These are phyloP conservation scores for Castanea crenata DNA, from an alignment of 306 rosid genomes.

Conservation along the genomic window DNA sequence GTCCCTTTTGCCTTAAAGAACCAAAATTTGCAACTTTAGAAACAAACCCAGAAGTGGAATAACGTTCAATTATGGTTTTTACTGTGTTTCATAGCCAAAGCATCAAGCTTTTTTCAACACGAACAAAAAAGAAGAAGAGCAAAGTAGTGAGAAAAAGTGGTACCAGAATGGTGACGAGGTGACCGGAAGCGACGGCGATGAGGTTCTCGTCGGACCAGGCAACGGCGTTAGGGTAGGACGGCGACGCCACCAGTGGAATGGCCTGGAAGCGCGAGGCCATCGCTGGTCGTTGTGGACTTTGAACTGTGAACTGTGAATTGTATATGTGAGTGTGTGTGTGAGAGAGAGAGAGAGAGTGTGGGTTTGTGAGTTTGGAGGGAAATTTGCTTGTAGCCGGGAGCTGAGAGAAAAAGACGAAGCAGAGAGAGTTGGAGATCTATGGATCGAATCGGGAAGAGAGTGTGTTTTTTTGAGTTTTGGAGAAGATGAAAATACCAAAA, in stretches of 20 bases:
- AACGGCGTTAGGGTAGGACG: constrained; percentile 66
- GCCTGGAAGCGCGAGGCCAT: constrained; percentile 66
- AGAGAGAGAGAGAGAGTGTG: not conserved
- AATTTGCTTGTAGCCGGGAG: not conserved
- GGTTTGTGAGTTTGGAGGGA: constrained; percentile 37
- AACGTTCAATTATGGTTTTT: no score
- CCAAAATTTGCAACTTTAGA: not conserved
- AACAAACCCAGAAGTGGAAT: no score
- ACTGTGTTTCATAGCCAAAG: no score
- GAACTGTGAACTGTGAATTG: not conserved
- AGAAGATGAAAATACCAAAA: not conserved
- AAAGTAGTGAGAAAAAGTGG: not conserved
- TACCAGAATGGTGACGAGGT: constrained; percentile 75
- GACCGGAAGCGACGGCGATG: constrained; percentile 81
- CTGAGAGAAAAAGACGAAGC: not conserved
- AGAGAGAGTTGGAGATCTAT: not conserved
- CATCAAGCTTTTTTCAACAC: no score
- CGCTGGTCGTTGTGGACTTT: not conserved
- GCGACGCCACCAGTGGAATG: constrained; percentile 47
- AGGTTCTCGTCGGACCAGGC: constrained; percentile 89
- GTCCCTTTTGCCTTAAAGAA: not conserved
- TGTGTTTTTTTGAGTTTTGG: no score
- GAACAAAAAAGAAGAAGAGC: not conserved
- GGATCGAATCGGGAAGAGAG: constrained; percentile 10
- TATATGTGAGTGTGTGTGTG: not conserved